phyloP scores from a whole-genome alignment of 768 basidiomycete genomes.

The Mrakia gelida region DNA sequence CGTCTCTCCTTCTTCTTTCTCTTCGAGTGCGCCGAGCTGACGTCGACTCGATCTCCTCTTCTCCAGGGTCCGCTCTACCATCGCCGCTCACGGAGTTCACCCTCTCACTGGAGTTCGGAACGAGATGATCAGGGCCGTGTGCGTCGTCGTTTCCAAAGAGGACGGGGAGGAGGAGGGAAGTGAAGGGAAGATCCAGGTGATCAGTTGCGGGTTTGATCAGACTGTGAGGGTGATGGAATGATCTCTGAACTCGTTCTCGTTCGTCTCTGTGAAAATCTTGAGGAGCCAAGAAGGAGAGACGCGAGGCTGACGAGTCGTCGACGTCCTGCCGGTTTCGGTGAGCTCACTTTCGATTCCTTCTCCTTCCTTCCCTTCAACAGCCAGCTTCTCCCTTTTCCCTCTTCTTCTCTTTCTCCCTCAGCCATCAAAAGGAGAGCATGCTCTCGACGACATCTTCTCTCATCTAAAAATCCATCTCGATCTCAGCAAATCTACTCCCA shows the following conservation, averaged over 20 bases:
- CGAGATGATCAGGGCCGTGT: constrained; percentile 24
- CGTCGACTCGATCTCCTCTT: background rate
- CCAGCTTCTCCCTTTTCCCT: background rate
- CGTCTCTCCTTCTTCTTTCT: background rate
- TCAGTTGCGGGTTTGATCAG: constrained; percentile 30
- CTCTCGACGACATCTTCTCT: background rate
- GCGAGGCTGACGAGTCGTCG: no score
- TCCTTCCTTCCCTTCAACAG: background rate
- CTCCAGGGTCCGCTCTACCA: constrained; percentile 11
- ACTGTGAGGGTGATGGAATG: constrained; percentile 18
- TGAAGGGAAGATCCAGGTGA: constrained; percentile 6
- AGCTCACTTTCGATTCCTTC: background rate
- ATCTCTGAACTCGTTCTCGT: background rate
- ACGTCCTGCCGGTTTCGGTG: no score
- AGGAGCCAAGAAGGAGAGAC: no score
- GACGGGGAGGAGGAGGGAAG: background rate
- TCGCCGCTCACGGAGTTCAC: constrained; percentile 25
- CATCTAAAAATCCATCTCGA: background rate
- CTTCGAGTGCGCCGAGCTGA: background rate
- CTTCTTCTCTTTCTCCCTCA: background rate
- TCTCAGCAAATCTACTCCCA: background rate
- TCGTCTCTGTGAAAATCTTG: no score
- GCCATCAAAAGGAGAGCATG: background rate
- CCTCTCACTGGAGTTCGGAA: constrained; percentile 22
- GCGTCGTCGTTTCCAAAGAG: background rate